Base-by-base conservation (phyloP, 2,329 filamentous ascomycete species). In the Sarocladium brachiariae region DNA sequence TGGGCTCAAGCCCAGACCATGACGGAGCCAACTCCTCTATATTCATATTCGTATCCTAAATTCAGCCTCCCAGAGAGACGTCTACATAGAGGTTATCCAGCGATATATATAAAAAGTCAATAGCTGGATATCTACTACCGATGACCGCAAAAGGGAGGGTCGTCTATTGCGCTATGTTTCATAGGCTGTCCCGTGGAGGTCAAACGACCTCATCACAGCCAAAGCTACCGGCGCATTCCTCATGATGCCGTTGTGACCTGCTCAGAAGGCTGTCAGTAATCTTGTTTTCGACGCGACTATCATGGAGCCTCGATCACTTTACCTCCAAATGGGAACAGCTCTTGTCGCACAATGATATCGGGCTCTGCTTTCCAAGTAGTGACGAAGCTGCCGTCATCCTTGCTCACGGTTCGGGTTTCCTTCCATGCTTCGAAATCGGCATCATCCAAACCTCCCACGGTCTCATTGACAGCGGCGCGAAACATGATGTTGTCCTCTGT, bases 191-290 rank as follows among this genome's bases (percentile, higher is more conserved):
- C 65, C 65, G 8, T 63, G 51, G 46, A 63, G 58, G 50, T 77
- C 78, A 64, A 89, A 89, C 1, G 79, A 79, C 53, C 83, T 76
- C 70, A 84, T 75, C 1, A 87, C 74, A 2, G 84, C 84, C 34
- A 86, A 66, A 8, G 77, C 65, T 14, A 89, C 78, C 3, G 82
- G 76, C 1, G 82, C 75, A 60, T 80, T 86, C 6, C 78, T 78
- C 63, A 87, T 76, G 34, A 90, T 74, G 48, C 78, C 71, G 61
- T 89, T 89, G 62, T 91, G 87, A 5, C 81, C 84, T 87, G 51
- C 7, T 9, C 7, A n/a, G n/a, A n/a, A n/a, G n/a, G n/a, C n/a
- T n/a, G n/a, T n/a, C n/a, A n/a, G n/a, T n/a, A n/a, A n/a, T 23
- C 13, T 9, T 7, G 2, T 16, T 2, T 64, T n/a, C n/a, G n/a